These are phyloP conservation scores for Mycena polygramma DNA, from an alignment of 768 basidiomycete species.

Conservation along the genomic window DNA sequence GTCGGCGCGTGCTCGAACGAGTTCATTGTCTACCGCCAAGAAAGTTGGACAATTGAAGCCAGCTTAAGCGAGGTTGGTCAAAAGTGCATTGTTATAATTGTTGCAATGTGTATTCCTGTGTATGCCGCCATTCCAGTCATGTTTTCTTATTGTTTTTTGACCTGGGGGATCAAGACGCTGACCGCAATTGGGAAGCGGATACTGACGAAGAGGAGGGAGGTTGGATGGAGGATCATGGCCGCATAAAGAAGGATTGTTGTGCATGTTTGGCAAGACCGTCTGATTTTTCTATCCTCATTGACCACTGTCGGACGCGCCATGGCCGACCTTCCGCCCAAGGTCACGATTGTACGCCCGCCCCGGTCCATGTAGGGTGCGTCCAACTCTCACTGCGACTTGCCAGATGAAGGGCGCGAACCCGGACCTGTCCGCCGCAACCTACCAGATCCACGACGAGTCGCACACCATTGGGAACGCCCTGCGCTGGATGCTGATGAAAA, in stretches of 20 bases:
- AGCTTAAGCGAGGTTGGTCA: not conserved
- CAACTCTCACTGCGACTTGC: not conserved
- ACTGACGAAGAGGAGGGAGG: no score
- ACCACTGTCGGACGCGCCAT: not conserved
- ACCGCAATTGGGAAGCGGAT: no score
- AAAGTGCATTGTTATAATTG: constrained; percentile 23
- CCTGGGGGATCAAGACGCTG: no score
- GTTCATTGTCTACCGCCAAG: not conserved
- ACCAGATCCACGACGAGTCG: constrained; percentile 92
- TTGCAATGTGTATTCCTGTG: no score
- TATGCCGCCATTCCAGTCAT: not conserved
- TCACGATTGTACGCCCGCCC: constrained; percentile 16
- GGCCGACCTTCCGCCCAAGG: constrained; percentile 14
- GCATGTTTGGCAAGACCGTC: no score
- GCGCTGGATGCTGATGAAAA: constrained; percentile 99
- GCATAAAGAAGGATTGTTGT: no score
- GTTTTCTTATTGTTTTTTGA: not conserved
- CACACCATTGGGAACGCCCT: constrained; percentile 97
- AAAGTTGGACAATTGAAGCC: constrained; percentile 10
- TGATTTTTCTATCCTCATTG: no score
- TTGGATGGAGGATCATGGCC: no score
- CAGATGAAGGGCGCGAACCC: constrained; percentile 88
- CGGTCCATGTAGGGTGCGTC: constrained; percentile 36
- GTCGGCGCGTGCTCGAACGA: constrained; percentile 4
- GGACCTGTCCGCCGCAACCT: constrained; percentile 91